Evolutionary conservation across 495 filamentous ascomycete species (phyloP), one percentile per base, ranked within the genome.

Genomic region (Penicillium steckii): DNA sequence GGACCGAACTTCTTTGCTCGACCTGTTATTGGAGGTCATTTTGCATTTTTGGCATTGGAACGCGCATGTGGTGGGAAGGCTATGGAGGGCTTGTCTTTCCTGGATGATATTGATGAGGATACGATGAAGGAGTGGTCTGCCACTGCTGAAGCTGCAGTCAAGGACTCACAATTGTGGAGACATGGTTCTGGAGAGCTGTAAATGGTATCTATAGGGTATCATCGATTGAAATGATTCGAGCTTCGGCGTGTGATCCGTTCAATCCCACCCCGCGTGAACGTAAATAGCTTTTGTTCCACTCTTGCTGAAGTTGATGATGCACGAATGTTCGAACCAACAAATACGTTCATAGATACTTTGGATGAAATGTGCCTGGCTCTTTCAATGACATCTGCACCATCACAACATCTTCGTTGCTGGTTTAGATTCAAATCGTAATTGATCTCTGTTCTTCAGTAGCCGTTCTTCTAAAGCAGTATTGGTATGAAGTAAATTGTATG

Each of bases 21-120:
- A 18, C 92, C 92, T 9, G 92, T 96, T 2, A 82, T 91, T 24
- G 92, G 92, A 8, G 92, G 88, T 2, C 88, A 91, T 66, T 96
- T 95, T 76, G 86, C 90, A 8, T 87, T 92, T 50, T 69, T 96
- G 55, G 88, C 90, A 8, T 70, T 95, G 42, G 82, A 89, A 61
- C 73, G 85, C 52, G 88, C 88, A 5, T 94, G 89, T 67, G 84
- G 80, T 1, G 89, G 89, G 0, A 79, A 79, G 50, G 88, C 86
- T 7, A 76, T 83, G 53, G 75, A 81, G 30, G 85, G 81, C 1
- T 65, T 92, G 50, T 59, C 55, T 21, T 90, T 88, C 65, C 71
- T 90, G 62, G 79, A 90, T 55, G 59, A 65, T 1, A 52, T 57
- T 17, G 62, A 65, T 37, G 30, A 59, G 4, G 59, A 63, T 48